Conservation (phyloP, 2,329 filamentous ascomycete species). For the Neonectria hederae region DNA sequence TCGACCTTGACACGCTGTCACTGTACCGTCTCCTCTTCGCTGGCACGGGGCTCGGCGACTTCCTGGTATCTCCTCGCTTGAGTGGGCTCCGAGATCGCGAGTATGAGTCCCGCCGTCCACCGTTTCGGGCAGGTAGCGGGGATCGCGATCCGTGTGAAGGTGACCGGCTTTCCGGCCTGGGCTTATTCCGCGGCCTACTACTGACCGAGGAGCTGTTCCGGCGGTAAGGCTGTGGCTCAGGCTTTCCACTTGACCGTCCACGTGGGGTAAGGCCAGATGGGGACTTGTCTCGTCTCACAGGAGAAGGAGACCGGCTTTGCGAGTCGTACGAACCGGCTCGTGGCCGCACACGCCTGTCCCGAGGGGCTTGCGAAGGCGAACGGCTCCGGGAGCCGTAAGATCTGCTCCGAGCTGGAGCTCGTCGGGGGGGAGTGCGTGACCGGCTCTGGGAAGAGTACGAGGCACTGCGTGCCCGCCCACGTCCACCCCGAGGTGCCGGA, state of each 20-base stretch:
- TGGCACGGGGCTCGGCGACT: conserved; percentile 40
- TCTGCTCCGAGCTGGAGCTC: conserved; percentile 32
- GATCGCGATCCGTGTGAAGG: conserved; percentile 46
- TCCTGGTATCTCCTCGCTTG: conserved; percentile 25
- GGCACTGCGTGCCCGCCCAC: conserved; percentile 40
- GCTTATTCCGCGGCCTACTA: conserved; percentile 39
- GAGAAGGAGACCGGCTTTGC: conserved; percentile 36
- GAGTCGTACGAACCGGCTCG: conserved; percentile 39
- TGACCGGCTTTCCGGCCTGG: conserved; percentile 41
- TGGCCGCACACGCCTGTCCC: conserved; percentile 18
- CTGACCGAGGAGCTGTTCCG: conserved; percentile 50
- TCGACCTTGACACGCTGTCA: conserved; percentile 44
- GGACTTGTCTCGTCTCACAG: conserved; percentile 32
- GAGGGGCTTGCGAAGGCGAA: conserved; percentile 35
- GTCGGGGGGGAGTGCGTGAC: conserved; percentile 42
- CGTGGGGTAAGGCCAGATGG: conserved; percentile 39
- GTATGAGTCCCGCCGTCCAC: conserved; percentile 35
- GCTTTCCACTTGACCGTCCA: conserved; percentile 34
- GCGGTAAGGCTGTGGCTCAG: conserved; percentile 29
- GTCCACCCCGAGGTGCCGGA: conserved; percentile 41
- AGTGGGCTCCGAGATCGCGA: conserved; percentile 39
- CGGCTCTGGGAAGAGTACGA: conserved; percentile 47
- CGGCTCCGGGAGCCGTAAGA: conserved; percentile 36
- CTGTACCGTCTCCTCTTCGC: conserved; percentile 46
- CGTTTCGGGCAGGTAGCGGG: conserved; percentile 39